phyloP scores from a whole-genome alignment of 2,329 filamentous ascomycete genomes.

The Colletotrichum higginsianum region DNA sequence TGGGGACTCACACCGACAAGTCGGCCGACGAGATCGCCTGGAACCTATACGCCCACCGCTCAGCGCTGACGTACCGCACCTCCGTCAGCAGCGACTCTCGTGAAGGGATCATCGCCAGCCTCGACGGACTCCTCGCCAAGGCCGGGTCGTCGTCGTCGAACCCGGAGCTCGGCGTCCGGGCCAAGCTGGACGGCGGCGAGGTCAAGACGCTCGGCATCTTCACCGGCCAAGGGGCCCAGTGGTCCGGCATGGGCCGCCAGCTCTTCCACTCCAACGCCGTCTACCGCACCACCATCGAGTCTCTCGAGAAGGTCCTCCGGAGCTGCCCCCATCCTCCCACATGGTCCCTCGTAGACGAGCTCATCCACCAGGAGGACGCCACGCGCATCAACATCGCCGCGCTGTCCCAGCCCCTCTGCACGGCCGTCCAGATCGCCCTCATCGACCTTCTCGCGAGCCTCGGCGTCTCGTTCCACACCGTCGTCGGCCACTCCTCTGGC shows the following conservation, averaged over 20 bases:
- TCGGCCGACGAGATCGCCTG: slow-evolving; percentile 34
- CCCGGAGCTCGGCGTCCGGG: slow-evolving; percentile 36
- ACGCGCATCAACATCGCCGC: slow-evolving; percentile 44
- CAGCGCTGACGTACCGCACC: slow-evolving; percentile 34
- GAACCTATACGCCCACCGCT: slow-evolving; percentile 31
- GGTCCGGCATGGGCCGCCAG: slow-evolving; percentile 51
- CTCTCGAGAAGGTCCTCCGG: slow-evolving; percentile 41
- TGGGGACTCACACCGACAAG: slow-evolving; percentile 4
- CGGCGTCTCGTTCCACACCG: slow-evolving; percentile 40
- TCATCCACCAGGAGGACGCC: slow-evolving; percentile 34
- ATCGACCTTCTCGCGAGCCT: slow-evolving; percentile 41
- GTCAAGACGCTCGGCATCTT: slow-evolving; percentile 49
- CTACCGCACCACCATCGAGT: slow-evolving; percentile 40
- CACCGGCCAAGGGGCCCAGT: slow-evolving; percentile 54
- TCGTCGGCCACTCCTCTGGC: slow-evolving; percentile 47
- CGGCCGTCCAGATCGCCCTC: slow-evolving; percentile 46
- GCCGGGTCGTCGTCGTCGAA: slow-evolving; percentile 24
- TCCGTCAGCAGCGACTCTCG: slow-evolving; percentile 26
- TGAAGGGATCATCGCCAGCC: slow-evolving; percentile 15
- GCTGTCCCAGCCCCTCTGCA: slow-evolving; percentile 44
- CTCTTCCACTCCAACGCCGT: slow-evolving; percentile 41
- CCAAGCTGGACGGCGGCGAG: slow-evolving; percentile 35
- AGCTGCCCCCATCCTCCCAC: slow-evolving; percentile 10
- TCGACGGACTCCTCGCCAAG: slow-evolving; percentile 34
- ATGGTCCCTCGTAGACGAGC: slow-evolving; percentile 44